These are phyloP conservation scores for Rhodotorula sp. DNA, from an alignment of 1,284 basidiomycete genomes.

Conservation along the genomic window DNA sequence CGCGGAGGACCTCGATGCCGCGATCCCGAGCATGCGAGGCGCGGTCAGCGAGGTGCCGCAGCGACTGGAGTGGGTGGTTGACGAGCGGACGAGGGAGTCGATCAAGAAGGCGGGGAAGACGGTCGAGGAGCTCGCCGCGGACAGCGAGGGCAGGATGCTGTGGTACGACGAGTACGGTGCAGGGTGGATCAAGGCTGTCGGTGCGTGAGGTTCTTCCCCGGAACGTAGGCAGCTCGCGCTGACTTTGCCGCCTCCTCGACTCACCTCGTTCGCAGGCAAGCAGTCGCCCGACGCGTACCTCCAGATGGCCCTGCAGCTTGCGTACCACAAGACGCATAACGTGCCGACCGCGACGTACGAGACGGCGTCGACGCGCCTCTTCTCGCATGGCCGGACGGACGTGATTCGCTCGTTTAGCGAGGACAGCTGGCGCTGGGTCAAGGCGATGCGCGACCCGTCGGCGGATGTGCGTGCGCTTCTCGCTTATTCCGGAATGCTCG, in stretches of 20 bases:
- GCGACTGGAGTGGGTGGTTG: slow-evolving; percentile 72
- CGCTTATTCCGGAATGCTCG: slow-evolving; percentile 31
- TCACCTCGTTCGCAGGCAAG: slow-evolving; percentile 57
- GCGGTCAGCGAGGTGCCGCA: slow-evolving; percentile 35
- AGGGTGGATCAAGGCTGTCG: slow-evolving; percentile 83
- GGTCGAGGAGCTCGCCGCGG: slow-evolving; percentile 65
- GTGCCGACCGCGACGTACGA: slow-evolving; percentile 90
- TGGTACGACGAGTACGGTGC: slow-evolving; percentile 85
- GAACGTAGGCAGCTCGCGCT: background rate
- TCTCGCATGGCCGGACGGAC: slow-evolving; percentile 88
- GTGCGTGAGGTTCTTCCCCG: slow-evolving; percentile 55
- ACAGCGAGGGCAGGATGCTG: slow-evolving; percentile 81
- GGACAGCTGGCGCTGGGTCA: slow-evolving; percentile 77
- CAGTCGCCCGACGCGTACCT: slow-evolving; percentile 86
- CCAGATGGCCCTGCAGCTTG: slow-evolving; percentile 91
- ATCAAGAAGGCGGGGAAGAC: slow-evolving; percentile 64
- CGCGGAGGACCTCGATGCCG: slow-evolving; percentile 55
- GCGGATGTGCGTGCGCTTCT: slow-evolving; percentile 53
- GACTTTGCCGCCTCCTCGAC: background rate
- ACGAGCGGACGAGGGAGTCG: slow-evolving; percentile 63
- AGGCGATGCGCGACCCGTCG: slow-evolving; percentile 67
- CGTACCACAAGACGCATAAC: slow-evolving; percentile 79
- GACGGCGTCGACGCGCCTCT: slow-evolving; percentile 88
- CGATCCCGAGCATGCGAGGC: slow-evolving; percentile 8
- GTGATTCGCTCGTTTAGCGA: slow-evolving; percentile 78